Evolutionary conservation across 2,329 filamentous ascomycete genomes (phyloP), one percentile per base, ranked within the genome.

Genomic region (Macrophomina pseudophaseolina): DNA sequence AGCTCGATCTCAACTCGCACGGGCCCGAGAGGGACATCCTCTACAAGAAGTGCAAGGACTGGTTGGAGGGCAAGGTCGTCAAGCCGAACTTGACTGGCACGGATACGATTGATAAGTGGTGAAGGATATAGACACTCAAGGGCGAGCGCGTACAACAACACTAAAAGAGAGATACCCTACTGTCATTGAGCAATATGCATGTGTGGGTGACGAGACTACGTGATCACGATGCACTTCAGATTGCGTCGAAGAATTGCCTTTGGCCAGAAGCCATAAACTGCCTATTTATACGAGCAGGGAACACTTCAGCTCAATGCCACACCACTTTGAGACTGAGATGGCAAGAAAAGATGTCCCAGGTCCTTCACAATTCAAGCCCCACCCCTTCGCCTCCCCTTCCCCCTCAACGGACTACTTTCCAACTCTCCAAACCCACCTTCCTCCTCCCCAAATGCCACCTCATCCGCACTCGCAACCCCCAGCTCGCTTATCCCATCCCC

Each of bases 351-450:
- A 38, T 38, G 35, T 38, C 35, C 7, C 11, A 38, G 35, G 7
- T 12, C 7, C 11, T 38, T 38, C 6, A 38, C 35, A 7, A 4
- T 35, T 5, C 42, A n/a, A n/a, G 14, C 30, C 5, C 23, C 2
- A 49, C 7, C 51, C 7, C 7, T 5, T 30, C 33, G 59, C 42
- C 53, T 42, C 23, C 33, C 64, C 53, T 42, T 66, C 16, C 72
- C 68, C 30, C 71, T 72, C 70, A 72, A 73, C 18, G 77, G 77
- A 68, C 73, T 76, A 52, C 75, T 72, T 56, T 72, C 73, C 58
- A 16, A 49, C 42, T 7, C 58, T 2, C 23, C 69, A 28, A 62
- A 30, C 28, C 68, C 58, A 6, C 35, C 58, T 12, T 32, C 69
- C 14, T 53, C 46, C 33, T 68, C 56, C 3, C 18, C 65, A 63